Percentiles rank a stretch among this genome's conserved stretches.
Conservation (phyloP, 2,329 filamentous ascomycete genomes). For the Talaromyces pinophilus region DNA sequence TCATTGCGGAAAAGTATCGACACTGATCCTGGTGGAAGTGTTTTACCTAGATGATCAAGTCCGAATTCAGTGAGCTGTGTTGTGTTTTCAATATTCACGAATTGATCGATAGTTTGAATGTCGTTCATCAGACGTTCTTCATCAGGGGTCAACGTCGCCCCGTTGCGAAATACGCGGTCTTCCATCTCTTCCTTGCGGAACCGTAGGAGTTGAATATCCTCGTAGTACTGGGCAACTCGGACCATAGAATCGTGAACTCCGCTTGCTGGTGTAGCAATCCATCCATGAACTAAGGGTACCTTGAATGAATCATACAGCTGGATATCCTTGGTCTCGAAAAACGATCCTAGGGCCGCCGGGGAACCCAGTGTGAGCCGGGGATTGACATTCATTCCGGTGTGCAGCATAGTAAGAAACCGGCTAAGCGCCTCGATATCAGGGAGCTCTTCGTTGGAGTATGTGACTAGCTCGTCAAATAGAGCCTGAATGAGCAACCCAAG, state of each 20-base stretch:
- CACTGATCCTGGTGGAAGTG: slow-evolving; percentile 73
- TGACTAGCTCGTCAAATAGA: slow-evolving; percentile 91
- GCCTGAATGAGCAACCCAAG: slow-evolving; percentile 82
- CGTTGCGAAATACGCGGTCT: slow-evolving; percentile 66
- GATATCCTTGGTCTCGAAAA: slow-evolving; percentile 86
- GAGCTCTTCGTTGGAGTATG: slow-evolving; percentile 67
- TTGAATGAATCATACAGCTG: slow-evolving; percentile 86
- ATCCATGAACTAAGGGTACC: slow-evolving; percentile 88
- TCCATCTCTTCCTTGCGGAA: slow-evolving; percentile 89
- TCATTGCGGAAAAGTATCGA: slow-evolving; percentile 96
- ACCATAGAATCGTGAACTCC: slow-evolving; percentile 69
- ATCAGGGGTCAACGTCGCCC: slow-evolving; percentile 67
- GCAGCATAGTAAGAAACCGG: slow-evolving; percentile 79
- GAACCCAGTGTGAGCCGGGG: slow-evolving; percentile 71
- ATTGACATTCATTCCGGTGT: slow-evolving; percentile 98
- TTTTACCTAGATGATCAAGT: slow-evolving; percentile 69
- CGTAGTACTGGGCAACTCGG: slow-evolving; percentile 78
- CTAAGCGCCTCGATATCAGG: slow-evolving; percentile 90
- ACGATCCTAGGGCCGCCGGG: slow-evolving; percentile 63
- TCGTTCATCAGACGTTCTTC: slow-evolving; percentile 75
- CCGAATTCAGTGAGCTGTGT: slow-evolving; percentile 87
- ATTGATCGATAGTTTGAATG: slow-evolving; percentile 78
- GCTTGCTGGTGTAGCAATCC: slow-evolving; percentile 71
- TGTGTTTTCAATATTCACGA: slow-evolving; percentile 69
- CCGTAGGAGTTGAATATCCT: slow-evolving; percentile 85